phyloP scores from a whole-genome alignment of 2,329 filamentous ascomycete genomes.

The Aspergillus neotritici region DNA sequence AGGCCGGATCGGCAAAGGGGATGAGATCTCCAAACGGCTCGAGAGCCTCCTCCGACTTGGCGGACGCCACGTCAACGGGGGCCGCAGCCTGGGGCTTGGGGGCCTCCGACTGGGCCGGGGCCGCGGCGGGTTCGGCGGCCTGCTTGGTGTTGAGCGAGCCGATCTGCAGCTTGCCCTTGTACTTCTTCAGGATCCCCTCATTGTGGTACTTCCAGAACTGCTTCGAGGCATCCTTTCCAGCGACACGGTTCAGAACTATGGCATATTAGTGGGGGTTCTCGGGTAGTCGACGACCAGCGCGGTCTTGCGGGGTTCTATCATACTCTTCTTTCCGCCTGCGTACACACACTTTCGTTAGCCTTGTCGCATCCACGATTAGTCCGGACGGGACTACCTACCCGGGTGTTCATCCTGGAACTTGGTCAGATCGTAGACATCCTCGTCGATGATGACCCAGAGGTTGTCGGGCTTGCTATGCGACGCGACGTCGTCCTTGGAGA shows the following conservation, averaged over 20 bases:
- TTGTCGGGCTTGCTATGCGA: slow-evolving; percentile 83
- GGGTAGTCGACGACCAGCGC: not conserved
- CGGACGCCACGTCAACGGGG: slow-evolving; percentile 39
- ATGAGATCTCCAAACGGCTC: slow-evolving; percentile 82
- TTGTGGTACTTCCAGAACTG: slow-evolving; percentile 65
- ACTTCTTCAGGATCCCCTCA: slow-evolving; percentile 57
- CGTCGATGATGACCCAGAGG: slow-evolving; percentile 85
- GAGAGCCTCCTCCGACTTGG: slow-evolving; percentile 63
- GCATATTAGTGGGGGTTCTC: slow-evolving; percentile 15
- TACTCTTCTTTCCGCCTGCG: slow-evolving; percentile 66
- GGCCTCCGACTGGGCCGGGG: slow-evolving; percentile 45
- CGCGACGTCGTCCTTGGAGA: slow-evolving; percentile 77
- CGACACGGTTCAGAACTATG: slow-evolving; percentile 58
- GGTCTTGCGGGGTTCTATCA: slow-evolving; percentile 16
- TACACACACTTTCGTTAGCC: slow-evolving; percentile 12
- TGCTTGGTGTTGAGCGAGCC: slow-evolving; percentile 83
- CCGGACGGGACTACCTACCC: slow-evolving; percentile 28
- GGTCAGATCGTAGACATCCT: slow-evolving; percentile 92
- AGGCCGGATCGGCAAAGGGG: slow-evolving; percentile 85
- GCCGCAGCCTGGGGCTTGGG: slow-evolving; percentile 54
- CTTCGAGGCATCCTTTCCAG: slow-evolving; percentile 62
- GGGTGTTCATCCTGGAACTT: slow-evolving; percentile 82
- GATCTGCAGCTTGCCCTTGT: slow-evolving; percentile 54
- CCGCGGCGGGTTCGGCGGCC: slow-evolving; percentile 48
- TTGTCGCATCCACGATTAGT: slow-evolving; percentile 5